A percentile compares a stretch with the other conserved stretches of the same genome.
These are phyloP conservation scores for Paraleonurus japonicus DNA, from an alignment of 257 asterid species.

Conservation along the genomic window DNA sequence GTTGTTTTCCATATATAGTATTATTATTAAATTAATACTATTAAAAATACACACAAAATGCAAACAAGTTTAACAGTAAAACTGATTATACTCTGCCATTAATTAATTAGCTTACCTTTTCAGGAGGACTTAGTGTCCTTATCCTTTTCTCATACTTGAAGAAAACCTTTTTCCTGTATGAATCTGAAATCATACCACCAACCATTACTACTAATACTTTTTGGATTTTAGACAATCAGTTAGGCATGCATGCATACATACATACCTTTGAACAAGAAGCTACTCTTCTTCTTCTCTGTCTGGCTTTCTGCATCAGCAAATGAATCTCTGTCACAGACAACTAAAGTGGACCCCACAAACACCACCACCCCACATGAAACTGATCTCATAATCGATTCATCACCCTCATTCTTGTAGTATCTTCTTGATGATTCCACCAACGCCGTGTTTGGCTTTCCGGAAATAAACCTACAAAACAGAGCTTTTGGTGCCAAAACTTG, in stretches of 20 bases:
- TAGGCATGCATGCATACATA: background rate
- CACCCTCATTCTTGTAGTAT: conserved; percentile 22
- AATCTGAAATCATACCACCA: conserved; percentile 44
- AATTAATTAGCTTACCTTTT: too few relatives aligned
- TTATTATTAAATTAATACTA: too few relatives aligned
- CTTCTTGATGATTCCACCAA: conserved; percentile 13
- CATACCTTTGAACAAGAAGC: conserved; percentile 63
- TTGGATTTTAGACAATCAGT: background rate
- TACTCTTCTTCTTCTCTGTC: conserved; percentile 35
- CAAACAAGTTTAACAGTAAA: too few relatives aligned
- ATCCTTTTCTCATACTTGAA: conserved; percentile 94
- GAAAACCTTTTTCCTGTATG: conserved; percentile 80
- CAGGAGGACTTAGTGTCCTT: conserved; percentile 82
- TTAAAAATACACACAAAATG: too few relatives aligned
- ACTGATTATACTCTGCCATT: too few relatives aligned
- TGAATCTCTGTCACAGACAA: conserved; percentile 33
- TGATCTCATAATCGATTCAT: conserved; percentile 37
- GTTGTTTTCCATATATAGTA: too few relatives aligned
- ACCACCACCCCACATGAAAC: conserved; percentile 42
- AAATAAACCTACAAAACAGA: conserved; percentile 27
- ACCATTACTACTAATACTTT: background rate
- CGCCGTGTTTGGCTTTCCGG: conserved; percentile 28
- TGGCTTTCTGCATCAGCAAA: conserved; percentile 58
- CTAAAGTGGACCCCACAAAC: conserved; percentile 42
- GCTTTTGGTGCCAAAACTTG: conserved; percentile 33